phyloP scores from a whole-genome alignment of 177 flowering plant genomes.

The Vitis hybrid region DNA sequence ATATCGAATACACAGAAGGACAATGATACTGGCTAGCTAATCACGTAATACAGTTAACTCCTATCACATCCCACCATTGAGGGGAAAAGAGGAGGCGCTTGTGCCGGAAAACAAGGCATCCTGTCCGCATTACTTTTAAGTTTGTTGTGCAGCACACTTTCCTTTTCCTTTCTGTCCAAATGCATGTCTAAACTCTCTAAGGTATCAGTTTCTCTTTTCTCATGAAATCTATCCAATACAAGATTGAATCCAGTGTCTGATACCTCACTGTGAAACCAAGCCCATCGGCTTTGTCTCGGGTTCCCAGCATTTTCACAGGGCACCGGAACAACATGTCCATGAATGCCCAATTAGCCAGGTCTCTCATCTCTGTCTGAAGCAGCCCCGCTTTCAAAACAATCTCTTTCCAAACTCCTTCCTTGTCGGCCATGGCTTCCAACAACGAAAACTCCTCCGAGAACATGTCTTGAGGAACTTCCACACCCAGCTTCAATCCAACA shows the following conservation, averaged over 20 bases:
- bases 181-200: neutral
- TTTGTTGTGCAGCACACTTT: no score
- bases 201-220: slow-evolving; percentile 68
- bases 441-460: slow-evolving; percentile 37
- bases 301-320: slow-evolving; percentile 58
- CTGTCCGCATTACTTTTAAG: neutral
- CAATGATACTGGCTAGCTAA: no score
- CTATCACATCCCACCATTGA: no score
- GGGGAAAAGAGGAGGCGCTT: slow-evolving; percentile 14
- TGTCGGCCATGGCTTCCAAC: slow-evolving; percentile 50
- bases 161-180: no score
- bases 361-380: slow-evolving; percentile 49
- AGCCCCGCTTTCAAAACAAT: slow-evolving; percentile 60
- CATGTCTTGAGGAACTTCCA: slow-evolving; percentile 24
- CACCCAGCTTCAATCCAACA: slow-evolving; percentile 49
- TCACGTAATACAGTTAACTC: no score
- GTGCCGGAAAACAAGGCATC: slow-evolving; percentile 6
- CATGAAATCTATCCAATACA: slow-evolving; percentile 79
- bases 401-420: slow-evolving; percentile 62
- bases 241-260: slow-evolving; percentile 51
- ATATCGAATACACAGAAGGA: no score
- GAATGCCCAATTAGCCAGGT: slow-evolving; percentile 83
- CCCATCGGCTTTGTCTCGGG: slow-evolving; percentile 52
- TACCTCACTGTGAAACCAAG: slow-evolving; percentile 52
- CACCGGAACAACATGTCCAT: slow-evolving; percentile 66